These are phyloP conservation scores for Glaciozyma martinii DNA, from an alignment of 768 basidiomycete species.

Conservation along the genomic window DNA sequence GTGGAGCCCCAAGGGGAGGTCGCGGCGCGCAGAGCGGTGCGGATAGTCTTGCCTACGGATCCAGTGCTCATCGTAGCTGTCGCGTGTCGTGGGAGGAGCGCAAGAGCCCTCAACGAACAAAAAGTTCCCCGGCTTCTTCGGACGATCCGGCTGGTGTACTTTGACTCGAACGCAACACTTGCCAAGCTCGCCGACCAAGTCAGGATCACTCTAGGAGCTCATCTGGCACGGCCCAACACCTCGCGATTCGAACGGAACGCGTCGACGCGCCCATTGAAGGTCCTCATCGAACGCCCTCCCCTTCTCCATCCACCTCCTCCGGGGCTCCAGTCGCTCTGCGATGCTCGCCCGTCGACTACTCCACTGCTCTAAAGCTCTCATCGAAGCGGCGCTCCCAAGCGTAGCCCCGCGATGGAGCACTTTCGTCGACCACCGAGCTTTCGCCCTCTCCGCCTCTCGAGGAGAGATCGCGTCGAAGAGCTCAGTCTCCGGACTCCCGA, in stretches of 20 bases:
- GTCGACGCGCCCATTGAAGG: background rate
- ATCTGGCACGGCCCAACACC: background rate
- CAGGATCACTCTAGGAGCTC: no score
- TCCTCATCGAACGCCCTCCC: no score
- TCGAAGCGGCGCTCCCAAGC: background rate
- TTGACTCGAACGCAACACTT: background rate
- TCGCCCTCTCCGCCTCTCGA: background rate
- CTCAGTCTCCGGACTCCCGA: background rate
- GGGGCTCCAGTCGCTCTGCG: background rate
- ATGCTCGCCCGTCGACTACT: background rate
- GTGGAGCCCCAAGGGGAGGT: background rate
- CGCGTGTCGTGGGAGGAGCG: background rate
- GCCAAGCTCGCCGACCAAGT: background rate
- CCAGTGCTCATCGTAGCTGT: conserved; percentile 14
- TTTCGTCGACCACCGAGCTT: background rate
- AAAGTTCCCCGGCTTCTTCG: background rate
- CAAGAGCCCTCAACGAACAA: background rate
- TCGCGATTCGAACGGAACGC: background rate
- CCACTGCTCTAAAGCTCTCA: background rate
- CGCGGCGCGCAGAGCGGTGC: background rate
- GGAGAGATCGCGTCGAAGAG: background rate
- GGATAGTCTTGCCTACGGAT: conserved; percentile 14
- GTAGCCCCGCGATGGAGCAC: no score
- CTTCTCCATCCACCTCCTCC: background rate
- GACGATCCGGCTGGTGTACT: background rate